Conservation (phyloP, 495 filamentous ascomycete species). For the Aspergillus asperescens region DNA sequence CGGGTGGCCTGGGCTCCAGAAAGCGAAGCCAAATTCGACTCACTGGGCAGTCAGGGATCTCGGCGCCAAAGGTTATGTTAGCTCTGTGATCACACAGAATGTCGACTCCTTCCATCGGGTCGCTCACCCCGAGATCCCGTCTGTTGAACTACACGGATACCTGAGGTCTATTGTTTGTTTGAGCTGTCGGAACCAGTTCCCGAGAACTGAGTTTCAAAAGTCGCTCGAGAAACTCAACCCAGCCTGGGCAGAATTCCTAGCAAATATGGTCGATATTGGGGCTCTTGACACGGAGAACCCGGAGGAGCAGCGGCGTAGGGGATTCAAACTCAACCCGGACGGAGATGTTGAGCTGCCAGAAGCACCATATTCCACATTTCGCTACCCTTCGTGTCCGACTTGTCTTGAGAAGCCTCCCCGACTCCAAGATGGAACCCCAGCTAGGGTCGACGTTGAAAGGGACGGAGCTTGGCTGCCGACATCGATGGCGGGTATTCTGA, state of each 20-base stretch:
- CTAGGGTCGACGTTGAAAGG: conserved; percentile 61
- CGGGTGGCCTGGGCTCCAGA: conserved; percentile 77
- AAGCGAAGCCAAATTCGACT: conserved; percentile 71
- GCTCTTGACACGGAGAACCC: conserved; percentile 74
- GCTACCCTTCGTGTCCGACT: conserved; percentile 82
- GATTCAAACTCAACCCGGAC: conserved; percentile 83
- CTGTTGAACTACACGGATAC: conserved; percentile 87
- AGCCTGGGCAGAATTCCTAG: conserved; percentile 73
- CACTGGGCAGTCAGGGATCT: conserved; percentile 72
- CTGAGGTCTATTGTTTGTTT: conserved; percentile 74
- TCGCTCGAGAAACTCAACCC: conserved; percentile 78
- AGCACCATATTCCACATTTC: conserved; percentile 81
- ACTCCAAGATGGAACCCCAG: conserved; percentile 50
- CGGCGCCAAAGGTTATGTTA: conserved; percentile 63
- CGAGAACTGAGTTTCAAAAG: conserved; percentile 67
- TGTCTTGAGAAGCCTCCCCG: conserved; percentile 66
- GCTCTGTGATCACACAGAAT: conserved; percentile 86
- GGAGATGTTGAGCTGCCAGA: conserved; percentile 90
- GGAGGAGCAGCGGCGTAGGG: conserved; percentile 58
- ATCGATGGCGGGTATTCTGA: conserved; percentile 75
- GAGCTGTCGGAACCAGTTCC: conserved; percentile 63
- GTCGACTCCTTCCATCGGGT: conserved; percentile 87
- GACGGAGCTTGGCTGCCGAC: conserved; percentile 73
- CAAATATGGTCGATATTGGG: conserved; percentile 61
- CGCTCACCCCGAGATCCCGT: conserved; percentile 69